phyloP scores from a whole-genome alignment of 1,139 yeast genomes.

The Blastobotrys persicus region DNA sequence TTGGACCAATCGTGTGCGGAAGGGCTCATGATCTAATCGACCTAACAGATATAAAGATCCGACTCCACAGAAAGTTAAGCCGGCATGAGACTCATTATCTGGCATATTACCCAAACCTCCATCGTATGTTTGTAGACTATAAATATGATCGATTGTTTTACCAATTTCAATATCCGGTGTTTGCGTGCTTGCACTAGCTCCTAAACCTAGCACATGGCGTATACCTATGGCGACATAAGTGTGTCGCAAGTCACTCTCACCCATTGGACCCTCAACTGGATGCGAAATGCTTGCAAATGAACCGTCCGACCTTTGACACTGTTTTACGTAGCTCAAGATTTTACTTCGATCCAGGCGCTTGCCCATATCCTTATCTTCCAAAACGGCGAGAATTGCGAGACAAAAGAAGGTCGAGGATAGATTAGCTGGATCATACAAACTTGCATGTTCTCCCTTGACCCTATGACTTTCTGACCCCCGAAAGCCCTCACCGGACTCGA shows the following conservation, averaged over 20 bases:
- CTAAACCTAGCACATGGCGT: slow-evolving; percentile 47
- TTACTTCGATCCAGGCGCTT: slow-evolving; percentile 43
- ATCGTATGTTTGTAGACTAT: slow-evolving; percentile 41
- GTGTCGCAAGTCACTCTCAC: slow-evolving; percentile 70
- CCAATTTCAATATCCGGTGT: slow-evolving; percentile 2
- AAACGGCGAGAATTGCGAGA: slow-evolving; percentile 42
- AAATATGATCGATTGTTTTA: slow-evolving; percentile 9
- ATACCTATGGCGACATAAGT: slow-evolving; percentile 73
- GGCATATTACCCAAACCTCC: slow-evolving; percentile 64
- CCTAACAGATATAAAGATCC: slow-evolving; percentile 56
- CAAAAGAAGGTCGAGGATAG: slow-evolving; percentile 59
- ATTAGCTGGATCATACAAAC: slow-evolving; percentile 55
- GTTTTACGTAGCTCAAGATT: slow-evolving; percentile 49
- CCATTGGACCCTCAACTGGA: slow-evolving; percentile 44
- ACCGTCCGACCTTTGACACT: slow-evolving; percentile 60
- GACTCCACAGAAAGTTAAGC: slow-evolving; percentile 82
- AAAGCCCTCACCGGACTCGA: slow-evolving; percentile 49
- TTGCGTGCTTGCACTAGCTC: slow-evolving; percentile 1
- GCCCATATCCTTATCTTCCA: slow-evolving; percentile 44
- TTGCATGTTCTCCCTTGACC: slow-evolving; percentile 23
- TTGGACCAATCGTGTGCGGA: slow-evolving; percentile 45
- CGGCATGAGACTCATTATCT: slow-evolving; percentile 77
- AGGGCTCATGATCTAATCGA: slow-evolving; percentile 22
- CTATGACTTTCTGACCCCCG: slow-evolving; percentile 52
- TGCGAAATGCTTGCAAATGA: slow-evolving; percentile 50